A percentile compares a stretch with the other conserved stretches of the same genome.
phyloP scores from a whole-genome alignment of 1,139 yeast genomes.

The Zygosaccharomyces pseudobailii region DNA sequence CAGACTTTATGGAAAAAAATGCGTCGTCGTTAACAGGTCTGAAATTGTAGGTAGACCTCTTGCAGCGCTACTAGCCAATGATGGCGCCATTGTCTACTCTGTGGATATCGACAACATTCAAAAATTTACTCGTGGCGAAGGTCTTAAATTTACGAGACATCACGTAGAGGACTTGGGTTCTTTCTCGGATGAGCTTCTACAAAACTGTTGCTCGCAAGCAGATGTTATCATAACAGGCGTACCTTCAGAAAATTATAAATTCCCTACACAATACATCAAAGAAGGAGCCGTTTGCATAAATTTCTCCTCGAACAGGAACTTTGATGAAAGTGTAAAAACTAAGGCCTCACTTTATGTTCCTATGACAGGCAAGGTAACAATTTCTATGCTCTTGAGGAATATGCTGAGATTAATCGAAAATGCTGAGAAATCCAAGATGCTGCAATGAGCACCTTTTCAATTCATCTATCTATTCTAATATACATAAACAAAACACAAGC shows the following conservation, averaged over 20 bases:
- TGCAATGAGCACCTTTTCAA: not conserved
- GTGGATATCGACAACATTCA: constrained; percentile 85
- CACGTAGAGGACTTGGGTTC: constrained; percentile 67
- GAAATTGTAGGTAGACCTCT: constrained; percentile 97
- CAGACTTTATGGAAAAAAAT: constrained; percentile 85
- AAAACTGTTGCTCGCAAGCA: constrained; percentile 64
- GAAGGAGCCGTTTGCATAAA: constrained; percentile 90
- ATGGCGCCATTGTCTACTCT: constrained; percentile 94
- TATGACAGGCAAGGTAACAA: constrained; percentile 92
- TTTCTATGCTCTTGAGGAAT: constrained; percentile 87
- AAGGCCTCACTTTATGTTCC: constrained; percentile 92
- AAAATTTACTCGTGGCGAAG: constrained; percentile 90
- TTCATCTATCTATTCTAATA: constrained; percentile 8
- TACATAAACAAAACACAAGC: constrained; percentile 2
- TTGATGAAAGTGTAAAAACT: constrained; percentile 69
- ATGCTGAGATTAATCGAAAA: constrained; percentile 75
- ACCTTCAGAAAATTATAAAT: constrained; percentile 75
- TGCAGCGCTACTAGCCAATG: constrained; percentile 93
- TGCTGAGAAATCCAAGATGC: constrained; percentile 31
- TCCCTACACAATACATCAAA: constrained; percentile 72
- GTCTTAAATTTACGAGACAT: constrained; percentile 75
- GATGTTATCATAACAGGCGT: constrained; percentile 96
- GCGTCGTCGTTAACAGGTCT: constrained; percentile 84
- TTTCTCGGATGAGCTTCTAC: constrained; percentile 42
- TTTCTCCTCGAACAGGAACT: constrained; percentile 85